phyloP scores from a whole-genome alignment of 2,329 filamentous ascomycete species.

The Cladorrhinum sp. region DNA sequence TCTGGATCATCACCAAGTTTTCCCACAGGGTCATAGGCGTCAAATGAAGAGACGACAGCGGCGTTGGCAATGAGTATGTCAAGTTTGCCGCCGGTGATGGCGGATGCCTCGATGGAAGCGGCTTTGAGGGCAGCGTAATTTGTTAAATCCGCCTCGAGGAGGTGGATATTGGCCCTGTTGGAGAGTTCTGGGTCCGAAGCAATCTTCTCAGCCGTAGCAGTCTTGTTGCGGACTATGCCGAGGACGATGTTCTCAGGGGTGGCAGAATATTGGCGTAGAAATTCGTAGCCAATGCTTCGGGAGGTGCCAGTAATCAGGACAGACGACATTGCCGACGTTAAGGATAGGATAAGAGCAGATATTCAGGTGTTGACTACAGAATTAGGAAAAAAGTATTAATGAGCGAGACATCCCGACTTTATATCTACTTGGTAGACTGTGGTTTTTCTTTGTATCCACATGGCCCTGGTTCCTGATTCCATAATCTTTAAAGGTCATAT shows the following conservation, averaged over 20 bases:
- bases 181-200: slow-evolving; percentile 22
- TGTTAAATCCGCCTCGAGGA: slow-evolving; percentile 41
- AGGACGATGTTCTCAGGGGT: slow-evolving; percentile 40
- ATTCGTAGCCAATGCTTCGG: slow-evolving; percentile 12
- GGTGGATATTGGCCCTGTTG: slow-evolving; percentile 38
- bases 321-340: no score
- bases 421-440: no score
- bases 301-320: not conserved
- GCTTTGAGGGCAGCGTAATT: slow-evolving; percentile 33
- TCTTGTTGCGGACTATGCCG: slow-evolving; percentile 45
- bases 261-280: slow-evolving; percentile 37
- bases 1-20: slow-evolving; percentile 29
- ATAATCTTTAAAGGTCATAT: no score
- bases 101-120: slow-evolving; percentile 20
- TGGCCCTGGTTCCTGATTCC: no score
- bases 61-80: slow-evolving; percentile 47
- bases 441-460: no score
- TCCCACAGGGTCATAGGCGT: slow-evolving; percentile 28
- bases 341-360: no score
- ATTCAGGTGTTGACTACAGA: no score
- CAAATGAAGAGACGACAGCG: slow-evolving; percentile 32
- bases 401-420: no score
- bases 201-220: slow-evolving; percentile 39
- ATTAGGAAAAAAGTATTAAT: no score
- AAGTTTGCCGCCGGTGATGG: slow-evolving; percentile 31